phyloP scores from a whole-genome alignment of 2,329 filamentous ascomycete genomes.

The Peltaster fructicola region DNA sequence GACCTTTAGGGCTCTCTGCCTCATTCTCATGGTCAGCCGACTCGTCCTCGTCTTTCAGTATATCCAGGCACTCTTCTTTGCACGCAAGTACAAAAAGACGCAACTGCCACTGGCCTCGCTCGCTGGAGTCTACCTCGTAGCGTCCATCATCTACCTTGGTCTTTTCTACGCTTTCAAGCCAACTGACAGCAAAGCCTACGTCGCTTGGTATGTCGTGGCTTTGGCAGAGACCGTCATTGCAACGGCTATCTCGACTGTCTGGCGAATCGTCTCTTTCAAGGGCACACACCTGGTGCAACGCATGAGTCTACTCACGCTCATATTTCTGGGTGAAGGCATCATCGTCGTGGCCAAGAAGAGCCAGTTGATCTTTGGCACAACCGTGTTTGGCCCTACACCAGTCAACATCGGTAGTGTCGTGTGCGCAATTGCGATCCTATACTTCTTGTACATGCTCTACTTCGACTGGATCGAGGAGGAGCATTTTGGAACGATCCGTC shows the following conservation, averaged over 20 bases:
- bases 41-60: constrained; percentile 23
- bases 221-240: constrained; percentile 16
- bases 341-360: constrained; percentile 20
- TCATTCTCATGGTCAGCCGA: constrained; percentile 20
- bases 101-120: constrained; percentile 19
- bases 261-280: constrained; percentile 20
- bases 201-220: constrained; percentile 35
- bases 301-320: constrained; percentile 22
- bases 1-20: constrained; percentile 1
- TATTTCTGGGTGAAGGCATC: constrained; percentile 23
- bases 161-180: constrained; percentile 15
- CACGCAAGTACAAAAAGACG: constrained; percentile 14
- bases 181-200: no score
- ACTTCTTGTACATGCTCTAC: constrained; percentile 13
- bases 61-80: constrained; percentile 19
- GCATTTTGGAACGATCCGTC: constrained; percentile 10
- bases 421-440: constrained; percentile 18
- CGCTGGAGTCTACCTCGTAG: constrained; percentile 17
- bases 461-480: constrained; percentile 10
- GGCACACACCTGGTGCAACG: constrained; percentile 21
- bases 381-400: constrained; percentile 7
- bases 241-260: constrained; percentile 16
- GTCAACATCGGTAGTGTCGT: constrained; percentile 18
- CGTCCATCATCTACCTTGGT: constrained; percentile 19
- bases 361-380: constrained; percentile 18